Evolutionary conservation across 441 rosid genomes (phyloP).

Genomic region (Rhodomyrtus psidioides): DNA sequence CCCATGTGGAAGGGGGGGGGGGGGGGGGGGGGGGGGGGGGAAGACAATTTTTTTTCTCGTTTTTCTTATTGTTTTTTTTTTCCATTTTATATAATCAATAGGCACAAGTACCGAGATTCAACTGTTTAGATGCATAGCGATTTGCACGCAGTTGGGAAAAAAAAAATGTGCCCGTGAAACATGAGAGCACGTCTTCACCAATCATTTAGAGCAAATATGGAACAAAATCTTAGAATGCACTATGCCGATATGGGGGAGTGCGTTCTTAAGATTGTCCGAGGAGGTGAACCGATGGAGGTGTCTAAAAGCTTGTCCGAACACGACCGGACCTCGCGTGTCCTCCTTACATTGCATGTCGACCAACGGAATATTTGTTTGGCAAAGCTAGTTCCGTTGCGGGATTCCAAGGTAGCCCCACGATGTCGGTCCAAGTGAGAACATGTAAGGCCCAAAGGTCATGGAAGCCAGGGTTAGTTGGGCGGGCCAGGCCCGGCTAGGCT

Average conservation of each 20-base stretch:
- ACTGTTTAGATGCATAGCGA: neutral
- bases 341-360: neutral
- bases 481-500: neutral
- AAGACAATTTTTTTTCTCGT: neutral
- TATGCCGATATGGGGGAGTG: no score
- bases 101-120: neutral
- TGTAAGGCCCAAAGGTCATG: neutral
- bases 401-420: neutral
- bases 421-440: neutral
- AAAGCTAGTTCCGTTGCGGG: neutral
- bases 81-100: neutral
- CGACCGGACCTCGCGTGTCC: neutral
- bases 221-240: no score
- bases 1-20: neutral
- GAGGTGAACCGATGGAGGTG: neutral
- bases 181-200: neutral
- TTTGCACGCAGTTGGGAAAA: rapidly evolving
- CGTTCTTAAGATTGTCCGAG: neutral
- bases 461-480: neutral
- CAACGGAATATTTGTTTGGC: neutral
- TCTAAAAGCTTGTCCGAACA: neutral
- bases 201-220: no score
- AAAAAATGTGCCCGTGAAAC: neutral
- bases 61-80: no score
- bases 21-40: no score